Evolutionary conservation across 345 rosid species (phyloP).

Genomic region (Camelina sativa): DNA sequence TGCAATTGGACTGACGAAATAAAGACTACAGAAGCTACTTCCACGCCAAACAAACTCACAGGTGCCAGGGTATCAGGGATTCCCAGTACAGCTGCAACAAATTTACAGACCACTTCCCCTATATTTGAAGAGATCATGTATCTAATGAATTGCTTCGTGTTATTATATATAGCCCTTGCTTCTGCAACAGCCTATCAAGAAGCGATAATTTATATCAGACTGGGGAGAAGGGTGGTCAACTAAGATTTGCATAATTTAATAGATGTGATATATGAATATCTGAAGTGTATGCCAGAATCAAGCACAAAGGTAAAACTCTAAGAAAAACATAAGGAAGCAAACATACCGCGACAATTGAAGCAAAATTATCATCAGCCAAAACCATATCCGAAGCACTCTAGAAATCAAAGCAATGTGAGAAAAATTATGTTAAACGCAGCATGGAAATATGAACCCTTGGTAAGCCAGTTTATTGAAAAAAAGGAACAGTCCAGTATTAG

Average conservation of each 20-base stretch:
- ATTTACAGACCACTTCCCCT: slow-evolving; percentile 99
- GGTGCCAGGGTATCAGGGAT: slow-evolving; percentile 99
- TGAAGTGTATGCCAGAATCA: slow-evolving; percentile 25
- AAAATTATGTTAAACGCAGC: slow-evolving; percentile 28
- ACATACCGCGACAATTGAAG: slow-evolving; percentile 92
- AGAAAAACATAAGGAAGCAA: slow-evolving; percentile 31
- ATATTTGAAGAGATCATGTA: slow-evolving; percentile 99
- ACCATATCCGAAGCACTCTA: slow-evolving; percentile 99
- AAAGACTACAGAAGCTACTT: background rate
- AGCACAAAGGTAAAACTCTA: slow-evolving; percentile 19
- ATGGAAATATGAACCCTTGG: slow-evolving; percentile 1
- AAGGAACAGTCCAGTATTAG: slow-evolving; percentile 6
- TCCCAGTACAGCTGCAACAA: slow-evolving; percentile 99
- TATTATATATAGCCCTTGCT: slow-evolving; percentile 98
- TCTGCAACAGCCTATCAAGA: slow-evolving; percentile 93
- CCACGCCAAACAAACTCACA: slow-evolving; percentile 60
- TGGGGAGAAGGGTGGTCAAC: background rate
- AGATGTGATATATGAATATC: slow-evolving; percentile 11
- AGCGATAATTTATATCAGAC: slow-evolving; percentile 17
- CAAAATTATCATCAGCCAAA: slow-evolving; percentile 99
- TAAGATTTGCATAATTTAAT: slow-evolving; percentile 13
- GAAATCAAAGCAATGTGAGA: slow-evolving; percentile 35
- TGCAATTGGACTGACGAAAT: slow-evolving; percentile 7
- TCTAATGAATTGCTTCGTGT: slow-evolving; percentile 98
- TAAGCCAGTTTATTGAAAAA: slow-evolving; percentile 15